Evolutionary conservation across 345 rosid species (phyloP).

Genomic region (Xanthoceras sorbifolium): DNA sequence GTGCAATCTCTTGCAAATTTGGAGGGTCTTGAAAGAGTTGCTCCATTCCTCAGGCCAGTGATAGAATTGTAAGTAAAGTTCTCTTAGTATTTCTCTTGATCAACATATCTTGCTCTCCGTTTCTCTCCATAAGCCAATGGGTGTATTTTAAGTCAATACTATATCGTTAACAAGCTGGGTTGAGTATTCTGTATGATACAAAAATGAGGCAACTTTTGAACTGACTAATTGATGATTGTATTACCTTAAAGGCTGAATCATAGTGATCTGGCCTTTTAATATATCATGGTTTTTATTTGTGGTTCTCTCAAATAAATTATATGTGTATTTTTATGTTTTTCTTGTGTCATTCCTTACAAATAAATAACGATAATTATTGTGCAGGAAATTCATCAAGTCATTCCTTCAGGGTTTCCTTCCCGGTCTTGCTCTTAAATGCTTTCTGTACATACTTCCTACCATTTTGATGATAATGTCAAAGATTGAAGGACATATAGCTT

Average conservation of each 20-base stretch:
- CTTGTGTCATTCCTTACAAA: not conserved
- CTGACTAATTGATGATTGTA: not conserved
- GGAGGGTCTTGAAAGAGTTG: constrained; percentile 86
- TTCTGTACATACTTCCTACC: constrained; percentile 71
- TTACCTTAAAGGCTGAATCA: not conserved
- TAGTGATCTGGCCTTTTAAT: not conserved
- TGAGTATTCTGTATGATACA: not conserved
- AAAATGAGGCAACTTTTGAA: not conserved
- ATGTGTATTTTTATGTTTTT: not conserved
- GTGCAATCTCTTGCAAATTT: constrained; percentile 98
- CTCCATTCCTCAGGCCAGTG: constrained; percentile 95
- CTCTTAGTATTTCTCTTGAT: not conserved
- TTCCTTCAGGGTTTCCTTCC: constrained; percentile 98
- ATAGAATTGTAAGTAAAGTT: constrained; percentile 73
- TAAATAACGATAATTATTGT: constrained; percentile 2
- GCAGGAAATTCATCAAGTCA: constrained; percentile 90
- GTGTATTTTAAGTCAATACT: not conserved
- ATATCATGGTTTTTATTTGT: not conserved
- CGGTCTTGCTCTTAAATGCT: constrained; percentile 88
- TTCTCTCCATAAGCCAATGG: not conserved
- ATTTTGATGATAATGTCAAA: constrained; percentile 89
- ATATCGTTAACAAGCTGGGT: not conserved
- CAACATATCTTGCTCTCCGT: not conserved
- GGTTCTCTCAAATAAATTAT: not conserved
- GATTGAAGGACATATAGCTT: constrained; percentile 85